Evolutionary conservation across 179 eudicot species (phyloP).

Genomic region (Amaranthus tricolor): DNA sequence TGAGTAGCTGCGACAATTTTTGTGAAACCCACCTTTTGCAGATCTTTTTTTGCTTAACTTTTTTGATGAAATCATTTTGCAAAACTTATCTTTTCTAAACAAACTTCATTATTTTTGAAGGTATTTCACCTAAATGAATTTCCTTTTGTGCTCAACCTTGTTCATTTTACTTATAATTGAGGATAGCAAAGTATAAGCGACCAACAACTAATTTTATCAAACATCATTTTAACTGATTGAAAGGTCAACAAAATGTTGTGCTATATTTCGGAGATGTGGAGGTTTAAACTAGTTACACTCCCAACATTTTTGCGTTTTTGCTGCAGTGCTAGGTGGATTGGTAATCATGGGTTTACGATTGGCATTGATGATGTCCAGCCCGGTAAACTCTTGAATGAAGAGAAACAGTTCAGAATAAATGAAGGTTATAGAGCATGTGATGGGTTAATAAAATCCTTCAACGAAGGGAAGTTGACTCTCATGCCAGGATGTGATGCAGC

Average conservation of each 20-base stretch:
- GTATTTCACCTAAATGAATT: no score
- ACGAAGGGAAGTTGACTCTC: constrained; percentile 54
- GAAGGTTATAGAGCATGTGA: constrained; percentile 59
- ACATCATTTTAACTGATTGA: no score
- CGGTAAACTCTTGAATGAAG: constrained; percentile 44
- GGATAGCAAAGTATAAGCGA: no score
- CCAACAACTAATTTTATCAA: no score
- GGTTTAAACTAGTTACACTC: not conserved
- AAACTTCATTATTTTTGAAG: no score
- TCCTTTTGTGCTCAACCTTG: no score
- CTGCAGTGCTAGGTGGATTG: constrained; percentile 96
- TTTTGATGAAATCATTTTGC: no score
- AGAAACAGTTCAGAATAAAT: constrained; percentile 38
- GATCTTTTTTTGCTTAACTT: no score
- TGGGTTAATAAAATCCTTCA: constrained; percentile 44
- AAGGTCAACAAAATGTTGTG: not conserved
- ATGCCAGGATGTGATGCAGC: constrained; percentile 84
- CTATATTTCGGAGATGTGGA: not conserved
- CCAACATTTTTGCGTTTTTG: constrained; percentile 16
- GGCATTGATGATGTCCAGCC: constrained; percentile 98
- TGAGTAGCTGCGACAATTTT: no score
- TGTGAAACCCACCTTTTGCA: no score
- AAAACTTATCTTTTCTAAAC: no score
- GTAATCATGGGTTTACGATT: constrained; percentile 97
- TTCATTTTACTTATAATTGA: no score